Evolutionary conservation across 2,329 filamentous ascomycete genomes (phyloP), one percentile per base, ranked within the genome.

Genomic region (Plectosphaerella cucumerina): DNA sequence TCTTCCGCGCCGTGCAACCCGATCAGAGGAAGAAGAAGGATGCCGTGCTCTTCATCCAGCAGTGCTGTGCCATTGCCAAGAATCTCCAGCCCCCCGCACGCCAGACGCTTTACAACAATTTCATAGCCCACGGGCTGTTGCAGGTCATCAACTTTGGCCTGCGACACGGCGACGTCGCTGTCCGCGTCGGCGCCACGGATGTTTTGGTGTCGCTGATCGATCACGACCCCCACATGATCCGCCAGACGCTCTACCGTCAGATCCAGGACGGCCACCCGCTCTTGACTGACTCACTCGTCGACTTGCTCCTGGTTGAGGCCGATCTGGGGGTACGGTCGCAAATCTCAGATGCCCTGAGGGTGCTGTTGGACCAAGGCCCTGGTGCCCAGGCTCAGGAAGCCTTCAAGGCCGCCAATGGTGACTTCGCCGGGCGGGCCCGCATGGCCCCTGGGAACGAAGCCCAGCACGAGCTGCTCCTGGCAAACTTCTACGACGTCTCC

Each of bases 291-390:
- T 95, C 90, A 0, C 74, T 99, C 39, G 96, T 97, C 52, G 93
- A 97, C 60, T 77, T 99, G 41, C 80, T 99, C 2, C 79, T 97
- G 44, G 85, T 94, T 2, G 94, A 99, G 70, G 87, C 89, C 17
- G 94, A 99, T 63, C 76, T 97, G 15, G 94, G 94, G 1, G 91
- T 97, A 56, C 97, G 96, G 70, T 91, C 90, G 23, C 94, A 97
- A 67, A 87, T 97, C 62, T 91, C 92, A 3, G 94, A 99, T 71
- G 90, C 93, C 8, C 86, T 99, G 65, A 97, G 96, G 70, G 88
- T 97, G 20, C 76, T 99, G 11, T 78, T 99, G 34, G 94, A 97
- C 77, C 90, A 65, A 70, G 85, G 69, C 68, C 65, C 69, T 5
- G 35, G 21, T 21, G 58, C 60, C 11, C 73, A 73, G 45, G 67